Conservation (phyloP, 2,329 filamentous ascomycete species). For the Aspergillus sp. region DNA sequence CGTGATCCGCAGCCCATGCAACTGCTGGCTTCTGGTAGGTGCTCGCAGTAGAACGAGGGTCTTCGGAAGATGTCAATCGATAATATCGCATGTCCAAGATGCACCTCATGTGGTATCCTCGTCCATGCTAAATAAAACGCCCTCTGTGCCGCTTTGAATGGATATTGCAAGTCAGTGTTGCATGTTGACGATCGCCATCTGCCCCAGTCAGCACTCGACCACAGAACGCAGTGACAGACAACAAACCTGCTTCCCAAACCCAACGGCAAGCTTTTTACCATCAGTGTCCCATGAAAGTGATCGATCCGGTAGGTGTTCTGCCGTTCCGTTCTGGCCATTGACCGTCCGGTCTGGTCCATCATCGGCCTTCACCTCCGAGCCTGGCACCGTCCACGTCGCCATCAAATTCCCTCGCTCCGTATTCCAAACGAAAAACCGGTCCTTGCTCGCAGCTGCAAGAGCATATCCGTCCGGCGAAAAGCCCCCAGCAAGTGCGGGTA, state of each 20-base stretch:
- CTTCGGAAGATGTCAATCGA: too few relatives aligned
- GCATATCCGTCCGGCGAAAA: constrained; percentile 42
- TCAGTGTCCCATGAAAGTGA: constrained; percentile 45
- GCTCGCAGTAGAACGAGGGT: too few relatives aligned
- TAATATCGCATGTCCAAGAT: too few relatives aligned
- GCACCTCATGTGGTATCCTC: too few relatives aligned
- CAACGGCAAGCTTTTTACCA: constrained; percentile 45
- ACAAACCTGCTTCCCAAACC: constrained; percentile 40
- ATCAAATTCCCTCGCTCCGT: constrained; percentile 36
- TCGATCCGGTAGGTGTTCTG: constrained; percentile 23
- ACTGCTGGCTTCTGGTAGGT: too few relatives aligned
- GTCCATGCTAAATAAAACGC: too few relatives aligned
- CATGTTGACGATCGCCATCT: constrained; percentile 33
- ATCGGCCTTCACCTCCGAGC: constrained; percentile 24
- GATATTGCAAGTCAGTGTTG: too few relatives aligned
- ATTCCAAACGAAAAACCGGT: constrained; percentile 39
- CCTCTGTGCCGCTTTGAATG: too few relatives aligned
- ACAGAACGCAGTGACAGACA: constrained; percentile 1
- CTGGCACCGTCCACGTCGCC: constrained; percentile 30
- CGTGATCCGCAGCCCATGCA: too few relatives aligned
- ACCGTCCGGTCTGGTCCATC: constrained; percentile 18
- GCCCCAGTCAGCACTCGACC: constrained; percentile 3
- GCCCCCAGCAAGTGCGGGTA: constrained; percentile 32
- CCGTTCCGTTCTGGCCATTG: constrained; percentile 28
- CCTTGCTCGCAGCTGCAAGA: constrained; percentile 36